Base-by-base conservation (phyloP, 148 eudicot genomes). In the Fagopyrum tataricum region DNA sequence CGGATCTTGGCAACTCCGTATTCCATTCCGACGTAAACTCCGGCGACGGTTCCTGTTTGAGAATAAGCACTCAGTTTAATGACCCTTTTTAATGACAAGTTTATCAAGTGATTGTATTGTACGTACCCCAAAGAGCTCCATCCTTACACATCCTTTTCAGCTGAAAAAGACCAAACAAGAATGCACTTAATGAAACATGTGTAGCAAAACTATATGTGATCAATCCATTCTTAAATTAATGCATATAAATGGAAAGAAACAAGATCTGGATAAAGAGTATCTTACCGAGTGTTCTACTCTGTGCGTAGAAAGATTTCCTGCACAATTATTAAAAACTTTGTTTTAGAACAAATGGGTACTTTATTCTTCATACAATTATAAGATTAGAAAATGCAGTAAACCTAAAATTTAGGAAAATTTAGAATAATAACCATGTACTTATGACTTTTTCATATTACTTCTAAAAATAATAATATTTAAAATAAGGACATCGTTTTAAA, bases 101-200 rank as follows among this genome's bases (percentile, higher is more conserved):
- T 42, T 46, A 18, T 14, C 7, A 12, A 51, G 18, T 8, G 41
- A 21, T 49, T 24, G 31, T 23, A n/a, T 5, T n/a, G 23, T 49
- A 17, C 62, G 4, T 72, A 72, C 74, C 74, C 59, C 59, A 72
- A 51, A 46, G 55, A 8, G 74, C 74, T 72, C 74, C 74, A 31
- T 72, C 62, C 55, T 51, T 49, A 20, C 74, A 72, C 74, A 72
- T 72, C 62, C n/a, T 72, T 49, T 72, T 72, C 18, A 72, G 17
- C 74, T 72, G 46, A 61, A 72, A 52, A 17, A 2, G 69, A 24
- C 11, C 69, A 23, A 21, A 64, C 4, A 5, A 7, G 69, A 13
- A 59, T 59, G 31, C 37, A 21, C 17, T 26, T 31, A 31, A 31
- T n/a, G n/a, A n/a, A 37, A 5, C 12, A 10, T 11, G 10, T 62